Evolutionary conservation across 768 basidiomycete genomes (phyloP).

Genomic region (Cytidiella melzeri): DNA sequence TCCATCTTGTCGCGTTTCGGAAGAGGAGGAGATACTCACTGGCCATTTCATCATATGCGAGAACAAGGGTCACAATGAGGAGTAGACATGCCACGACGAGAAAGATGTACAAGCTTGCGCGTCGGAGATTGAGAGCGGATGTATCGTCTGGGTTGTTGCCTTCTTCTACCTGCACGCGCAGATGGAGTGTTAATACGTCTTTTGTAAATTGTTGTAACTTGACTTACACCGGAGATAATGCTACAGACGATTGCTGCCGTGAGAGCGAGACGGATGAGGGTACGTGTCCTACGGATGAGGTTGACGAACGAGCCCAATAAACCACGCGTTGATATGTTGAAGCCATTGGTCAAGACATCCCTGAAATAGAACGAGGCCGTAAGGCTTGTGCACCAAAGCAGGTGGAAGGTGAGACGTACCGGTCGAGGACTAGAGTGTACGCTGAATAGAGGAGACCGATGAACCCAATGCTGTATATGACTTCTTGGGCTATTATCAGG

Average conservation of each 20-base stretch:
- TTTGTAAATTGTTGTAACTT: too few species aligned
- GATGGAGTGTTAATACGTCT: too few species aligned
- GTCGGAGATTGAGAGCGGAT: constrained; percentile 22
- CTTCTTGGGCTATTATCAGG: constrained; percentile 23
- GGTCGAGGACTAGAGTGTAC: constrained; percentile 29
- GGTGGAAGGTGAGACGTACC: constrained; percentile 14
- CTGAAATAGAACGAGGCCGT: not conserved
- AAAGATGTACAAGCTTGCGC: constrained; percentile 26
- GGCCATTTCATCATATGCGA: not conserved
- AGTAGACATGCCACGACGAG: constrained; percentile 15
- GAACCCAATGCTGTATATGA: constrained; percentile 30
- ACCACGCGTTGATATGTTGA: not conserved
- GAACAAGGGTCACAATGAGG: constrained; percentile 11
- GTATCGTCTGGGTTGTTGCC: not conserved
- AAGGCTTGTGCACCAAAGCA: not conserved
- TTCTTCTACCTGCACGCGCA: not conserved
- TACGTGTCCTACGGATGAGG: constrained; percentile 19
- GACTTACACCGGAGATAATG: constrained; percentile 23
- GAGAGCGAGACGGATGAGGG: constrained; percentile 20
- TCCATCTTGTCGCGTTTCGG: too few species aligned
- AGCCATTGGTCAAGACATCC: not conserved
- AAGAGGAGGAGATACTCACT: not conserved
- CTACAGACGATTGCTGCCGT: constrained; percentile 20
- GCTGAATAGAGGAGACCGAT: constrained; percentile 29
- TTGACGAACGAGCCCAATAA: constrained; percentile 9